phyloP scores from a whole-genome alignment of 441 rosid genomes.

The Capsella rubella region DNA sequence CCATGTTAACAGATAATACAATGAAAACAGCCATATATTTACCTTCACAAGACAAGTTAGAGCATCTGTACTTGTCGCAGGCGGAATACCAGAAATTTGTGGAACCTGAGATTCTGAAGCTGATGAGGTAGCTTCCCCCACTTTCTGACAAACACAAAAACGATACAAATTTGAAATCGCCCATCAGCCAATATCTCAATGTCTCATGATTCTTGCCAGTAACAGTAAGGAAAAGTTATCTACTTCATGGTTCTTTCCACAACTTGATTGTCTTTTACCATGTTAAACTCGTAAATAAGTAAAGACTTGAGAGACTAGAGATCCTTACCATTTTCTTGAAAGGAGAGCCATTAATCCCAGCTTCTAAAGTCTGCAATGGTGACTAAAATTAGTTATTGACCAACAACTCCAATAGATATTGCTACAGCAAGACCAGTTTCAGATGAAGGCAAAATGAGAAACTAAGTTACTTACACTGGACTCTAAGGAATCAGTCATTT shows the following conservation, averaged over 20 bases:
- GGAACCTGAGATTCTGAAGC: conserved; percentile 49
- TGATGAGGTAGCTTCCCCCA: conserved; percentile 60
- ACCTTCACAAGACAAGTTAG: conserved; percentile 89
- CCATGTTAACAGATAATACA: neutral
- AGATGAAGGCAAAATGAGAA: neutral
- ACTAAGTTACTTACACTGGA: conserved; percentile 40
- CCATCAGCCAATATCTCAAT: conserved; percentile 5
- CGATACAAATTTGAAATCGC: neutral
- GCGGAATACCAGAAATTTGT: conserved; percentile 32
- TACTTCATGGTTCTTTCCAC: neutral
- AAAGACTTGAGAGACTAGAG: conserved; percentile 17
- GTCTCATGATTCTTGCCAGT: neutral
- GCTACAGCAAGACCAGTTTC: neutral
- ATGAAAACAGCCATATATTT: neutral
- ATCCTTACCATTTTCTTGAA: conserved; percentile 76
- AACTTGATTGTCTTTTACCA: neutral
- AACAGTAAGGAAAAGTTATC: neutral
- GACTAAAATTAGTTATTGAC: neutral
- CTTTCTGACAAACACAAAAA: conserved; percentile 56
- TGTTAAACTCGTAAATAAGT: neutral
- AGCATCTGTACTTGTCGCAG: conserved; percentile 44
- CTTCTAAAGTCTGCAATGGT: conserved; percentile 56
- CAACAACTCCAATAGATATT: neutral
- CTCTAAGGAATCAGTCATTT: conserved; percentile 58
- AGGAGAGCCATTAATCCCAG: conserved; percentile 53